Evolutionary conservation across 192 early-diverging fungal genomes (phyloP).

Genomic region (Coemansia javaensis): DNA sequence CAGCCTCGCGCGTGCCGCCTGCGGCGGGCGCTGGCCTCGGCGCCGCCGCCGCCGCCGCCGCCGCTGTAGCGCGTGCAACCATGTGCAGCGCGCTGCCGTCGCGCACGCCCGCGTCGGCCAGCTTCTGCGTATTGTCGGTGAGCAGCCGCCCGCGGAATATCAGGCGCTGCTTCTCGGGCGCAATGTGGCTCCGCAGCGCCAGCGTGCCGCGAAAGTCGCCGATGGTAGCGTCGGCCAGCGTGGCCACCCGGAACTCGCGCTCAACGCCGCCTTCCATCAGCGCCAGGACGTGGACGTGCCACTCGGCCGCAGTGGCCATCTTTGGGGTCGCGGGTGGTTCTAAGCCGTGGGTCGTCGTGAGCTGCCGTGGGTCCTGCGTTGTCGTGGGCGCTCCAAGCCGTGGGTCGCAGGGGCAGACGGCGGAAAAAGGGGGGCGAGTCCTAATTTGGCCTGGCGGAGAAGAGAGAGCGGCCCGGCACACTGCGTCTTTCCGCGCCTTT

Average conservation of each 20-base stretch:
- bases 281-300: slow-evolving; percentile 40
- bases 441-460: no score
- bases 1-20: background rate
- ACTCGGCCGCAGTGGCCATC: slow-evolving; percentile 13
- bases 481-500: no score
- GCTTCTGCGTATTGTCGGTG: slow-evolving; percentile 22
- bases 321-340: background rate
- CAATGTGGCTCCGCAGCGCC: slow-evolving; percentile 28
- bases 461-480: no score
- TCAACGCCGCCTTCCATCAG: slow-evolving; percentile 37
- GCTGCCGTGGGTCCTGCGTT: no score
- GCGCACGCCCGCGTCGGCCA: slow-evolving; percentile 26
- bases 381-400: no score
- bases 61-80: slow-evolving; percentile 21
- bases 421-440: no score
- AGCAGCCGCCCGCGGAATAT: slow-evolving; percentile 43
- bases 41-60: background rate
- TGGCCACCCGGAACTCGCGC: slow-evolving; percentile 13
- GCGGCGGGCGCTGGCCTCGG: no score
- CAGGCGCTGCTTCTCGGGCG: slow-evolving; percentile 38
- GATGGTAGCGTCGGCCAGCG: slow-evolving; percentile 23
- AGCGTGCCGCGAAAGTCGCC: slow-evolving; percentile 30
- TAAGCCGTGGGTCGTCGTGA: no score
- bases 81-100: slow-evolving; percentile 41
- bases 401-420: no score